Evolutionary conservation across 2,329 filamentous ascomycete genomes (phyloP), one percentile per base, ranked within the genome.

Genomic region (Penicillium capsulatum): DNA sequence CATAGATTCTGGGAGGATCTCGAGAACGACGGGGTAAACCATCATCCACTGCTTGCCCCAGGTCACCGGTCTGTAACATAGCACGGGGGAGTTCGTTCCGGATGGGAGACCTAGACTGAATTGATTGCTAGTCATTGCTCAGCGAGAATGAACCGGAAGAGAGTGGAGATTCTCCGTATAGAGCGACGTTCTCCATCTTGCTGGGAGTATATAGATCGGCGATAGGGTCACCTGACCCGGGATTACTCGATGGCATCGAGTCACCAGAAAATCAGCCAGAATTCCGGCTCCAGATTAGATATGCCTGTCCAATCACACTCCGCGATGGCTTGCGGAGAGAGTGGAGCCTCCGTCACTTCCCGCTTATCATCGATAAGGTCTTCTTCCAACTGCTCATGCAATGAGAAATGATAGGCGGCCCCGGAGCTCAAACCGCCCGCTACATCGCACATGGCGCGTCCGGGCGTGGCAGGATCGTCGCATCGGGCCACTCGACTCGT

Each of bases 161-260:
- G n/a, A n/a, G n/a, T n/a, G n/a, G n/a, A n/a, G n/a, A n/a, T n/a
- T n/a, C n/a, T n/a, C n/a, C n/a, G n/a, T n/a, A n/a, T n/a, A n/a
- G n/a, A n/a, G n/a, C n/a, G n/a, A n/a, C n/a, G n/a, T n/a, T n/a
- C n/a, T n/a, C n/a, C n/a, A n/a, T n/a, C n/a, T n/a, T n/a, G n/a
- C n/a, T n/a, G n/a, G n/a, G n/a, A n/a, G n/a, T n/a, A n/a, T n/a
- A n/a, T n/a, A 22, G 19, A 22, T 22, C 19, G 19, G 9, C 19
- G 9, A 9, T 22, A 5, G n/a, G 26, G 13, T 11, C 26, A 45
- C 45, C 45, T 49, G 45, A 51, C 34, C 33, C 22, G 19, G 5
- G 36, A 55, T 62, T 62, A 63, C 60, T 62, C 55, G 60, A 63
- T 62, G 44, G 17, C 42, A 63, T 63, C 59, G 60, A 62, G 60